Evolutionary conservation across 768 basidiomycete genomes (phyloP).

Genomic region (Collybiopsis confluens): DNA sequence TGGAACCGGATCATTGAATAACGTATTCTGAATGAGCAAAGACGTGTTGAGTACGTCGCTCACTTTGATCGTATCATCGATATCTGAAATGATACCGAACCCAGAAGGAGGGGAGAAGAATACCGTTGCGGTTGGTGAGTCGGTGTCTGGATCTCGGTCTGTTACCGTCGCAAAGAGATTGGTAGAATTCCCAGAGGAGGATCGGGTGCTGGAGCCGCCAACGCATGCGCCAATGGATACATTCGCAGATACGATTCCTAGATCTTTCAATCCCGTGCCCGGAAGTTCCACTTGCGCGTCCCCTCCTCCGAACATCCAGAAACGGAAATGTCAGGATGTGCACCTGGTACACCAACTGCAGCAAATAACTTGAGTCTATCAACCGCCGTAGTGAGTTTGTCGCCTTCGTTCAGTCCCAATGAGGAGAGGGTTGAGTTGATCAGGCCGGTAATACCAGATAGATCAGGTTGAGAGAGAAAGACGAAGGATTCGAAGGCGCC

Average conservation of each 20-base stretch:
- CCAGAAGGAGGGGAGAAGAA: conserved; percentile 33
- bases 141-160: conserved; percentile 8
- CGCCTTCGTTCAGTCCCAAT: conserved; percentile 20
- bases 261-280: conserved; percentile 24
- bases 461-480: not conserved
- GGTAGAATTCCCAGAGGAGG: conserved; percentile 16
- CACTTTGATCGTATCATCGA: conserved; percentile 42
- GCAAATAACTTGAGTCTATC: conserved; percentile 30
- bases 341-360: conserved; percentile 27
- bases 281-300: conserved; percentile 15
- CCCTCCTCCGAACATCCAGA: conserved; percentile 22
- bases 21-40: conserved; percentile 30
- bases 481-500: not conserved
- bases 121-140: conserved; percentile 22
- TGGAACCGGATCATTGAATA: conserved; percentile 34
- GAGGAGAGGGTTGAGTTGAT: too few species aligned
- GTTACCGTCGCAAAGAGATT: conserved; percentile 14
- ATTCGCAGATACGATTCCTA: conserved; percentile 30
- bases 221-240: conserved; percentile 28
- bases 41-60: conserved; percentile 33
- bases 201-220: conserved; percentile 3
- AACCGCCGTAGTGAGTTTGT: conserved; percentile 20
- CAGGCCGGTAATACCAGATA: not conserved
- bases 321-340: conserved; percentile 27
- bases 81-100: conserved; percentile 42